phyloP scores from a whole-genome alignment of 2,329 filamentous ascomycete genomes.

The Knufia petricola region DNA sequence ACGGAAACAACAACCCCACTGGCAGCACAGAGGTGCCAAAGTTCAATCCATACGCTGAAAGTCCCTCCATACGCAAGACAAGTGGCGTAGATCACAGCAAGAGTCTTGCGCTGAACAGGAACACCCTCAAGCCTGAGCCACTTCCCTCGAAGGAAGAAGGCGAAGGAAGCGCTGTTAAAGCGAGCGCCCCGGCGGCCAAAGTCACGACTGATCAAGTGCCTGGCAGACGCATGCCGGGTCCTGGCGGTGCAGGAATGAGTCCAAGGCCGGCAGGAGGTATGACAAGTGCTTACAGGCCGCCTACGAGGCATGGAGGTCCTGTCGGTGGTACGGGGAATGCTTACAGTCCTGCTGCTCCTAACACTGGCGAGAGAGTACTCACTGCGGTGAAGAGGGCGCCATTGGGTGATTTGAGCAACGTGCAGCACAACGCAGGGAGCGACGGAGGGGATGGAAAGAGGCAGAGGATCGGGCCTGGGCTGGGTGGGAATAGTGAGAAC shows the following conservation, averaged over 20 bases:
- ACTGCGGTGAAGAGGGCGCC: conserved; percentile 32
- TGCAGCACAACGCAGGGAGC: conserved; percentile 15
- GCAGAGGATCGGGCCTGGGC: conserved; percentile 13
- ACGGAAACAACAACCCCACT: conserved; percentile 40
- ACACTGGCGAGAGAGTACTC: conserved; percentile 12
- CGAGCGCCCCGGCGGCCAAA: conserved; percentile 10
- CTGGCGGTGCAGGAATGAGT: conserved; percentile 10
- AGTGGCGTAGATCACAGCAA: conserved; percentile 73
- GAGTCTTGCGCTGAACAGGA: conserved; percentile 59
- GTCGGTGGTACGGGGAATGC: conserved; percentile 10
- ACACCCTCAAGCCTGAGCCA: conserved; percentile 10
- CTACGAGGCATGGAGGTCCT: conserved; percentile 34
- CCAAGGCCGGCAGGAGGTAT: conserved; percentile 20
- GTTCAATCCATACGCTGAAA: conserved; percentile 67
- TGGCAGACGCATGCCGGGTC: not conserved
- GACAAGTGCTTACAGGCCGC: conserved; percentile 33
- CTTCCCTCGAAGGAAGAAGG: not conserved
- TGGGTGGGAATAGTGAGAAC: not conserved
- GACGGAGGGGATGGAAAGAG: conserved; percentile 21
- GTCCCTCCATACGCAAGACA: conserved; percentile 80
- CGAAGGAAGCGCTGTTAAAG: not conserved
- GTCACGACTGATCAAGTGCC: conserved; percentile 11
- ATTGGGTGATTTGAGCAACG: conserved; percentile 38
- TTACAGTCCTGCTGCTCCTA: conserved; percentile 14
- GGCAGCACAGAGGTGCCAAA: conserved; percentile 39